Base-by-base conservation (phyloP, 1,139 yeast genomes). In the Candida sp. region DNA sequence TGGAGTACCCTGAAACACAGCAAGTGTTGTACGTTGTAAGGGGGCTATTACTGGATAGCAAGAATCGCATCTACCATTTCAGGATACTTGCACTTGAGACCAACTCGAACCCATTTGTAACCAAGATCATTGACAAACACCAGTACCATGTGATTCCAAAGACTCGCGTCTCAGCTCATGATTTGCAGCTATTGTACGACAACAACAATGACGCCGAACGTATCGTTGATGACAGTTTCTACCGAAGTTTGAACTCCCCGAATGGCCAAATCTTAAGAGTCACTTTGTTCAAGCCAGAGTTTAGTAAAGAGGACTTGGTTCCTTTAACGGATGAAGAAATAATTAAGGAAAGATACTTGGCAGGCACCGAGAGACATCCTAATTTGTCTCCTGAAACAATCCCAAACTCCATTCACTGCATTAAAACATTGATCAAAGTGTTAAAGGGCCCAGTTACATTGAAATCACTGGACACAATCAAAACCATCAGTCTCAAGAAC, bases 371-470 rank as follows among this genome's bases (percentile, higher is more conserved):
- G 28, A 60, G 58, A 37, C 69, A 67, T 52, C 62, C 68, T 1
- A 56, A 59, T 39, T 59, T 74, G 28, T 67, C 75, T 0, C 58
- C 70, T 0, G 73, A 65, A 43, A 63, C 70, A 3, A 59, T 77
- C 1, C 89, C 90, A 1, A 69, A 77, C 6, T 77, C 82, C 8
- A 63, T 78, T 0, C 82, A 81, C 47, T 85, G 91, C 59, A 67
- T 86, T 34, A 74, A 73, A 47, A 85, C 88, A 25, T 61, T 87
- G 26, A 75, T 81, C 51, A 83, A 83, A 56, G 86, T 85, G 3
- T 69, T 88, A 47, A 81, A 75, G 56, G 91, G 90, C 0, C 92
- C 93, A 0, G 63, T 88, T 5, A 64, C 72, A 11, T 66, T 78
- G 33, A 67, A 65, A 3, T 70, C 78, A 1, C 66, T 61, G 3